Evolutionary conservation across 352 stramenopile genomes (phyloP).

Genomic region (Phytophthora foliorum): DNA sequence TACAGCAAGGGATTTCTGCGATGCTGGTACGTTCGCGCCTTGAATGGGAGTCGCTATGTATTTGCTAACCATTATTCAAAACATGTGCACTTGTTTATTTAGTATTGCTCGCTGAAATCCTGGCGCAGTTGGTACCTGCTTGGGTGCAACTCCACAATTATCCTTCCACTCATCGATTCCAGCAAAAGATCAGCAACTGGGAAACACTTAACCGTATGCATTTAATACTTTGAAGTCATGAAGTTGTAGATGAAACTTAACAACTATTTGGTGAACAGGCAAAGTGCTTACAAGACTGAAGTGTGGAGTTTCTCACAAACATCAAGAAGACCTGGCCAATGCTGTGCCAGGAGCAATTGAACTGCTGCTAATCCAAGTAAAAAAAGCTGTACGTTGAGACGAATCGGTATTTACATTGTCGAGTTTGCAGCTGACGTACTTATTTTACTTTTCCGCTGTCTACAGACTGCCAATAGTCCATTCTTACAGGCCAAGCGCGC

Average conservation of each 20-base stretch:
- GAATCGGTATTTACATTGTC: neutral
- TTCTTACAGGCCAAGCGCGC: conserved; percentile 24
- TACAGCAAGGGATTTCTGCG: conserved; percentile 59
- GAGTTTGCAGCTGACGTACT: neutral
- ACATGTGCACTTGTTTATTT: neutral
- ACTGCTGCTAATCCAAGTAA: conserved; percentile 52
- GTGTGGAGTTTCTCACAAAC: conserved; percentile 52
- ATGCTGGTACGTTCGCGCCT: conserved; percentile 34
- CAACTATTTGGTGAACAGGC: conserved; percentile 25
- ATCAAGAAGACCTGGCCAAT: conserved; percentile 57
- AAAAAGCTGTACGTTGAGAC: conserved; percentile 43
- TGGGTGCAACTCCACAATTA: conserved; percentile 67
- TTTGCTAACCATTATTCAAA: neutral
- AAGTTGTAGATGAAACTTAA: neutral
- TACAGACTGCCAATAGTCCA: conserved; percentile 28
- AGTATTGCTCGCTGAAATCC: conserved; percentile 61
- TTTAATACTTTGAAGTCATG: neutral
- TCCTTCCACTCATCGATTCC: conserved; percentile 43
- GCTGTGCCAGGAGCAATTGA: conserved; percentile 53
- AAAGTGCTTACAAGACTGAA: conserved; percentile 60
- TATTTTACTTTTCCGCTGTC: neutral
- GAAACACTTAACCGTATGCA: conserved; percentile 62
- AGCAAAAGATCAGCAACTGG: conserved; percentile 70
- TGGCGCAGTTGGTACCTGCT: conserved; percentile 55
- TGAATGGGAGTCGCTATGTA: neutral